Base-by-base conservation (phyloP, 108 stramenopile species). In the Mediolabrus comicus region DNA sequence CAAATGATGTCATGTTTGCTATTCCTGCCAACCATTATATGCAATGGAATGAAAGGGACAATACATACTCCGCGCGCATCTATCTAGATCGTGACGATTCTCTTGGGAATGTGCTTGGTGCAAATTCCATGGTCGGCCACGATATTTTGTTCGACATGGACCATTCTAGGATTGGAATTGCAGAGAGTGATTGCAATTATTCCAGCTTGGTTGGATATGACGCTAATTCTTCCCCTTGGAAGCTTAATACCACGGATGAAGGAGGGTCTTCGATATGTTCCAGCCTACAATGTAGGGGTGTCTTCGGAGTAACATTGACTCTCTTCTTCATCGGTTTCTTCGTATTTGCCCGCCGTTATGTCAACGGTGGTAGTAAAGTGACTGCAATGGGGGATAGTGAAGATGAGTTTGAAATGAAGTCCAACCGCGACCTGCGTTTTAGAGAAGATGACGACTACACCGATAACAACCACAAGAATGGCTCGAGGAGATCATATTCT, bases 51-150 rank as follows among this genome's bases (percentile, higher is more conserved):
- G 69, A 80, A 12, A 72, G 70, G 7, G 74, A 84, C n/a, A 75
- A 81, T 13, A 60, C 78, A 14, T 91, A 90, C 59, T 80, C 69
- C 65, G 84, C 79, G 62, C 77, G 70, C 68, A 88, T 89, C 14
- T 90, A 87, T 77, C 59, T 92, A 22, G 85, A 75, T 52, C 30
- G 55, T 5, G 76, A 82, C 26, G 85, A 89, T 46, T 74, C 79
- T 16, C 49, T 68, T 35, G 98, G 98, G 5, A 91, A 85, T 22
- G 97, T 98, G 2, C 68, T 98, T 2, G 98, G 98, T 22, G 95
- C 95, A 27, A 98, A 98, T 69, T 84, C 95, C 49, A 97, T 98
- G 95, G 89, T 87, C 67, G 95, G 94, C 13, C 92, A 98, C 75
- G 94, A 98, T 74, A 83, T 97, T 1, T 60, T 96, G n/a, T 97